A percentile compares a stretch with the other conserved stretches of the same genome.
phyloP scores from a whole-genome alignment of 257 asterid species.

The Solanum peruvianum region DNA sequence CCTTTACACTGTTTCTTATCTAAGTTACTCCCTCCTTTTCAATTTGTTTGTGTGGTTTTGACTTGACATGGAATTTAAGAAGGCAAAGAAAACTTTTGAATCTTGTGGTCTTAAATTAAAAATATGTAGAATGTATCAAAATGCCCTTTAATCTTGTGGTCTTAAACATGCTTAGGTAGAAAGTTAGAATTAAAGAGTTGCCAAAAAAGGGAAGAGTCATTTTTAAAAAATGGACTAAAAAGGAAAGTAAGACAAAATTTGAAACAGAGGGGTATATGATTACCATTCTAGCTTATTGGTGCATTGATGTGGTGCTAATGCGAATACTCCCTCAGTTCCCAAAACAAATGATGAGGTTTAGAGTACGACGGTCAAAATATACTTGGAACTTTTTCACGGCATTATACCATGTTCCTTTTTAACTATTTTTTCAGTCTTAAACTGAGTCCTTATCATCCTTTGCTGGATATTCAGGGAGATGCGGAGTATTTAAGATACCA shows the following conservation, averaged over 20 bases:
- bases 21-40: not conserved
- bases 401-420: not conserved
- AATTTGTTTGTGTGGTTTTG: not conserved
- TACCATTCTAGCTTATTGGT: not conserved
- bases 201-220: not conserved
- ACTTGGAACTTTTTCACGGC: not conserved
- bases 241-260: not conserved
- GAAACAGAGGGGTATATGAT: not conserved
- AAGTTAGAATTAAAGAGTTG: not conserved
- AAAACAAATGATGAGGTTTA: not conserved
- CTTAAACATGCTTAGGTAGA: not conserved
- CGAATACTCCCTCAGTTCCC: not conserved
- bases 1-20: not conserved
- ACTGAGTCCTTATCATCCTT: not conserved
- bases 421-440: not conserved
- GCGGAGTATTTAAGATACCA: slow-evolving; percentile 63
- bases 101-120: not conserved
- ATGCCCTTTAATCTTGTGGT: not conserved
- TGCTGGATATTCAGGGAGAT: slow-evolving; percentile 61
- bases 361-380: not conserved
- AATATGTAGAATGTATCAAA: not conserved
- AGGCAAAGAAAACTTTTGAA: not conserved
- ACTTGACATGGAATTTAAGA: not conserved
- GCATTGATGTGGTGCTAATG: not conserved
- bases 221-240: not conserved